These are phyloP conservation scores for Yarrowia phangngaensis DNA, from an alignment of 805 yeast species.

Conservation along the genomic window DNA sequence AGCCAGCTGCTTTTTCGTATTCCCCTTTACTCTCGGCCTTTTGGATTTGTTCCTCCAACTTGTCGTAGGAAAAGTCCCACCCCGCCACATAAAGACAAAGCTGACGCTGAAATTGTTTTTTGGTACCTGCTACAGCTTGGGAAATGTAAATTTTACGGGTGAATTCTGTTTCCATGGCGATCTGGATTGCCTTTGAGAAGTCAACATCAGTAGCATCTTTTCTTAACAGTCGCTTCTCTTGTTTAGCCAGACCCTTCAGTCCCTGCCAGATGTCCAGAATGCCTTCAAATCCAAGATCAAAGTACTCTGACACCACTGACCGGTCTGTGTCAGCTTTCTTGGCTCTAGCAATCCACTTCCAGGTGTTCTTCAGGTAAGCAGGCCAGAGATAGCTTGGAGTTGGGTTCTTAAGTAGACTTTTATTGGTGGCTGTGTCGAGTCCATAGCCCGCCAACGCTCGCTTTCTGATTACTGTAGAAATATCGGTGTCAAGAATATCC, in stretches of 20 bases:
- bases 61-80: slow-evolving; percentile 76
- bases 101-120: slow-evolving; percentile 61
- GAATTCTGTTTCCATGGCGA: slow-evolving; percentile 37
- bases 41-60: slow-evolving; percentile 64
- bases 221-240: slow-evolving; percentile 27
- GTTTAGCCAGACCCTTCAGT: slow-evolving; percentile 30
- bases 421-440: slow-evolving; percentile 59
- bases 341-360: slow-evolving; percentile 88
- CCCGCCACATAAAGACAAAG: slow-evolving; percentile 82
- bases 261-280: slow-evolving; percentile 86
- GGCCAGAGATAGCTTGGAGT: slow-evolving; percentile 36
- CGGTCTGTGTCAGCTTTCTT: slow-evolving; percentile 60
- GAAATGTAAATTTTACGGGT: slow-evolving; percentile 40
- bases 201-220: slow-evolving; percentile 25
- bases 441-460: slow-evolving; percentile 75
- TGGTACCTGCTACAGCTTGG: slow-evolving; percentile 39
- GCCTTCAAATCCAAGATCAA: slow-evolving; percentile 85
- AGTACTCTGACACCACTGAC: slow-evolving; percentile 60
- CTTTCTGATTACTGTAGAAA: slow-evolving; percentile 64
- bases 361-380: slow-evolving; percentile 56
- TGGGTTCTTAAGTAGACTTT: slow-evolving; percentile 44
- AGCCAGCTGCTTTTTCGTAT: slow-evolving; percentile 90
- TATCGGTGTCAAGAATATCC: slow-evolving; percentile 47
- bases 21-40: slow-evolving; percentile 55
- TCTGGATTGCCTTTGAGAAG: slow-evolving; percentile 24